These are phyloP conservation scores for Ceratobasidium theobromae DNA, from an alignment of 1,284 basidiomycete genomes.

Conservation along the genomic window DNA sequence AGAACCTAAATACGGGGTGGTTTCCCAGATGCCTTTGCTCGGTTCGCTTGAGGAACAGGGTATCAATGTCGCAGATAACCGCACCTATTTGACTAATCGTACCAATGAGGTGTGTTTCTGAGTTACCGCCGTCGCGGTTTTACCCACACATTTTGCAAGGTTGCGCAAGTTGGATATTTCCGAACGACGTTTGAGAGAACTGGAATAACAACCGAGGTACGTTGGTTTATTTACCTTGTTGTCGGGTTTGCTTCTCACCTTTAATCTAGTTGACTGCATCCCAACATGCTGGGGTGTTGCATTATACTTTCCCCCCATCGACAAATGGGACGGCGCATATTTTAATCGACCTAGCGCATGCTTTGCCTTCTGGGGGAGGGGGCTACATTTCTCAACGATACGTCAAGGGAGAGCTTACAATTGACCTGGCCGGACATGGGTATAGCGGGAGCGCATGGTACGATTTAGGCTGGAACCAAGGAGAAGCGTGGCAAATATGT, in stretches of 20 bases:
- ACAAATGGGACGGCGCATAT: slow-evolving; percentile 14
- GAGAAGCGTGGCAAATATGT: slow-evolving; percentile 26
- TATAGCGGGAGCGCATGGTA: slow-evolving; percentile 25
- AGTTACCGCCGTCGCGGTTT: neutral
- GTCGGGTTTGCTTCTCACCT: neutral
- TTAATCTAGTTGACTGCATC: neutral
- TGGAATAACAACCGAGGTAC: slow-evolving; percentile 13
- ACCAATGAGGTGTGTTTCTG: slow-evolving; percentile 3
- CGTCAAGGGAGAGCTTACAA: slow-evolving; percentile 7
- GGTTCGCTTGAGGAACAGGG: slow-evolving; percentile 4
- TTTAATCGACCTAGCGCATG: slow-evolving; percentile 13
- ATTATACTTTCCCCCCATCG: slow-evolving; percentile 20
- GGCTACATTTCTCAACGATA: slow-evolving; percentile 23
- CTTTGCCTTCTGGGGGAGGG: slow-evolving; percentile 13
- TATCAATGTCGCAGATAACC: slow-evolving; percentile 7
- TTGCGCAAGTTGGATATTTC: slow-evolving; percentile 21
- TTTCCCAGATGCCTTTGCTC: slow-evolving; percentile 17
- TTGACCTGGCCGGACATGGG: neutral
- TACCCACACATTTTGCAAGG: neutral
- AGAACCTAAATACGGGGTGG: slow-evolving; percentile 17
- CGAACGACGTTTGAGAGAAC: slow-evolving; percentile 11
- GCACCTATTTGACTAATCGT: slow-evolving; percentile 14
- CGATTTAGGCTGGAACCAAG: slow-evolving; percentile 20
- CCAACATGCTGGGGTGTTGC: neutral
- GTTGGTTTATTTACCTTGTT: neutral